phyloP scores from a whole-genome alignment of 768 basidiomycete species.

The Floccularia luteovirens region DNA sequence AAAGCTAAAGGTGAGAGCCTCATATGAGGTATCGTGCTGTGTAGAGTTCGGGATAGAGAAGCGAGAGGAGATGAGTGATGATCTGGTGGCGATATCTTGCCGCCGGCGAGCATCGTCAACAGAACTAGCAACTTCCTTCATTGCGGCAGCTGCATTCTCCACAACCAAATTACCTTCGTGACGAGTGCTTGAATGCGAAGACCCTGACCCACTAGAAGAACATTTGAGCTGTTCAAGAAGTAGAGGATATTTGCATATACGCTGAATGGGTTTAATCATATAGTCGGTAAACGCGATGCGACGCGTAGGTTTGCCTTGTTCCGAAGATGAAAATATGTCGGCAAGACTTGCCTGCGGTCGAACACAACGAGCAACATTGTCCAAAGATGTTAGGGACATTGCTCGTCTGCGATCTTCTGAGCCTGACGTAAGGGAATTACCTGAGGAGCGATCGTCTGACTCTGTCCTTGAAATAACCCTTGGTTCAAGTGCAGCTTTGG shows the following conservation, averaged over 20 bases:
- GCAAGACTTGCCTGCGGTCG: constrained; percentile 25
- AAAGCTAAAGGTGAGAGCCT: constrained; percentile 44
- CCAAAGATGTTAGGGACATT: constrained; percentile 45
- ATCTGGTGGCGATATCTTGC: constrained; percentile 59
- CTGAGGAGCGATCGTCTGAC: constrained; percentile 6
- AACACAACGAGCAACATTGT: constrained; percentile 30
- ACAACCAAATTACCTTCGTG: constrained; percentile 36
- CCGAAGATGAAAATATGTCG: constrained; percentile 16
- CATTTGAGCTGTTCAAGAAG: constrained; percentile 67
- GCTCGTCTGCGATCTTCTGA: constrained; percentile 28
- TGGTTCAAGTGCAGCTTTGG: constrained; percentile 25
- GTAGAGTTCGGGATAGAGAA: constrained; percentile 30
- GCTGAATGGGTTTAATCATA: constrained; percentile 94
- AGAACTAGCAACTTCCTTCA: constrained; percentile 67
- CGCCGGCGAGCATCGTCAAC: constrained; percentile 77
- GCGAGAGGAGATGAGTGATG: constrained; percentile 60
- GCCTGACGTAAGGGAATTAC: constrained; percentile 6
- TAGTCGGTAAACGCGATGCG: constrained; percentile 75
- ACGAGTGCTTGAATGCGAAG: constrained; percentile 4
- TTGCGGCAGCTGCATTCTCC: constrained; percentile 53
- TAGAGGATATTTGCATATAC: constrained; percentile 93
- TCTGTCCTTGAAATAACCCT: constrained; percentile 8
- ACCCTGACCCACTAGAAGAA: background rate
- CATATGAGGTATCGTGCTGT: constrained; percentile 20
- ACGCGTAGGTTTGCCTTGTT: constrained; percentile 22